phyloP scores from a whole-genome alignment of 345 rosid genomes.

The Camelina hispida region DNA sequence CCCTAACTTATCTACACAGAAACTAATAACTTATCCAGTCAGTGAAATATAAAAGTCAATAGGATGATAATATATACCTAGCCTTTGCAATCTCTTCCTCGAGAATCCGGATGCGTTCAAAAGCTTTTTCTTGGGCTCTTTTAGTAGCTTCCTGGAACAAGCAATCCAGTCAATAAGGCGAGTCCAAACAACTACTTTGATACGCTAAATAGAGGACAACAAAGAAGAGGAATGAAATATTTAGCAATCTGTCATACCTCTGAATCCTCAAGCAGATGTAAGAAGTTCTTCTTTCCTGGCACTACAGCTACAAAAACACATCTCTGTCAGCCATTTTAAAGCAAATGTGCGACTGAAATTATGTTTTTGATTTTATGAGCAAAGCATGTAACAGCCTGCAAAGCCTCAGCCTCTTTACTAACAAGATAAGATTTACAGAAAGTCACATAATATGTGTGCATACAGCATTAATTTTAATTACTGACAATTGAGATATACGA shows the following conservation, averaged over 20 bases:
- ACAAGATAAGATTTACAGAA: conserved; percentile 16
- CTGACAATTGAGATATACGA: conserved; percentile 7
- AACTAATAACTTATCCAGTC: neutral
- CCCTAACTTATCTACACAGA: conserved; percentile 6
- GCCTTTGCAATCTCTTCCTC: conserved; percentile 81
- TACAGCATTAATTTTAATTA: neutral
- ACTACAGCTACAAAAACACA: conserved; percentile 48
- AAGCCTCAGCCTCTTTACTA: conserved; percentile 25
- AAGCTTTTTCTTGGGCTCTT: conserved; percentile 75
- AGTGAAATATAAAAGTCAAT: conserved; percentile 7
- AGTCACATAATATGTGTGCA: conserved; percentile 2
- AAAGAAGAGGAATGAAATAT: conserved; percentile 11
- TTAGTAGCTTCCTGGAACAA: conserved; percentile 73
- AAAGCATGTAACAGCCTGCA: conserved; percentile 28
- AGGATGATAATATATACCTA: conserved; percentile 50
- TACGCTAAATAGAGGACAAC: conserved; percentile 3
- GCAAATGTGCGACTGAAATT: conserved; percentile 3
- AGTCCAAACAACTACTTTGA: conserved; percentile 30
- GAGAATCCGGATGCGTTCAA: conserved; percentile 67
- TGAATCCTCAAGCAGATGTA: conserved; percentile 81
- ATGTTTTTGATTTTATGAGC: conserved; percentile 22
- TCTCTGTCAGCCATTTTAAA: conserved; percentile 27
- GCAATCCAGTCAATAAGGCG: conserved; percentile 23
- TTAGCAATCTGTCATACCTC: conserved; percentile 57
- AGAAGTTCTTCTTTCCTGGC: conserved; percentile 61